Base-by-base conservation (phyloP, 768 basidiomycete species). In the Psilocybe tampanensis region DNA sequence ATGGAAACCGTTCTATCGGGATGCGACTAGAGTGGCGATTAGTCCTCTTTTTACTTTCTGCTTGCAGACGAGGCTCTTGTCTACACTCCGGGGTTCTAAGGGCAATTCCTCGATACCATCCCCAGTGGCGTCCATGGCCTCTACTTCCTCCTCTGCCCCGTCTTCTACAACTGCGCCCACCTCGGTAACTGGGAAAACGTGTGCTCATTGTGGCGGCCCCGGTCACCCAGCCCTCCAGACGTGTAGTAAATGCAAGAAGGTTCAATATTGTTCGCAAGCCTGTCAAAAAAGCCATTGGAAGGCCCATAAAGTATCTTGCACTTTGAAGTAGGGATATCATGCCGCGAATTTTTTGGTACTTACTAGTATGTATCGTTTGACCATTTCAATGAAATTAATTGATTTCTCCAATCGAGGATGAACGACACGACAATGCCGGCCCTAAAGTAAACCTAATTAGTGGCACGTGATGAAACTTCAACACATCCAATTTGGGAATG, bases 1-100 rank as follows among this genome's bases (percentile, higher is more conserved):
- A 9, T 85, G 80, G 80, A 67, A 69, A 56, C 32, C 51, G 1
- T 63, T 85, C 12, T 74, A 74, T 1, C 74, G 74, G 7, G 77
- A 77, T 50, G 76, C 72, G 13, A 84, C 81, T 1, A 72, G 85
- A 8, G 68, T 76, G 4, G 86, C 82, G 0, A 67, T 88, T 36
- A 72, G 77, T 1, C 86, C 83, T 0, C 66, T 87, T 11, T 86
- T 86, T 50, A 74, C 80, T 0, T 75, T 80, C 15, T 72, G 82
- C 6, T 26, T 32, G 26, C 4, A 6, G 26, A 48, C 47, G 4
- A 33, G 5, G 4, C 43, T 29, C 26, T 29, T 17, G 26, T 18
- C 36, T 6, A 83, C 79, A 62, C 52, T 83, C 59, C 80, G 84
- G 58, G 55, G 29, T 29, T 29, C 29, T n/a, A n/a, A n/a, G n/a